Conservation (phyloP, 176 grass and related monocot genomes). For the Hsuehochloa calcarea region DNA sequence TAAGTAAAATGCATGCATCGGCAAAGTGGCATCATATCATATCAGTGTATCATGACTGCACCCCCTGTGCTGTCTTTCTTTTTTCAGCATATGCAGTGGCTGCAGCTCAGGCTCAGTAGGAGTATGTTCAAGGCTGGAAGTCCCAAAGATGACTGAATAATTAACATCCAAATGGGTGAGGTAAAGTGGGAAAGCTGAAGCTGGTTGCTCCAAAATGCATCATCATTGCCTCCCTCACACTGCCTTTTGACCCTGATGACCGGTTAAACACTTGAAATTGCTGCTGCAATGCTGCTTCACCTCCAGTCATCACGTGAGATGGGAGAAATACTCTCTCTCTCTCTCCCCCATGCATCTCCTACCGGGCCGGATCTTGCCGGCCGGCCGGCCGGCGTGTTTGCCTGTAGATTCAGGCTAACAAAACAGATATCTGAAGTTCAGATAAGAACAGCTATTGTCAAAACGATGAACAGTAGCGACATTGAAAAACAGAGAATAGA, state of each 20-base stretch:
- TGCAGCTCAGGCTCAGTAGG: background rate
- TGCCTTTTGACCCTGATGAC: slow-evolving; percentile 33
- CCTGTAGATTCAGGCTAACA: no score
- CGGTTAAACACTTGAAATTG: slow-evolving; percentile 19
- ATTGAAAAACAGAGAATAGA: no score
- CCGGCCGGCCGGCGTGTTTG: background rate
- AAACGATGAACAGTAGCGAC: no score
- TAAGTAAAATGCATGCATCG: background rate
- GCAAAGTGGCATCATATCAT: slow-evolving; percentile 21
- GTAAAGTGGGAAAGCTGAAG: slow-evolving; percentile 36
- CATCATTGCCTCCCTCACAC: slow-evolving; percentile 32
- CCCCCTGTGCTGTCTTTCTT: background rate
- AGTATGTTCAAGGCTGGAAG: slow-evolving; percentile 3
- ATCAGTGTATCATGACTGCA: background rate
- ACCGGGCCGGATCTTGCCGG: background rate
- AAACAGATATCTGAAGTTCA: no score
- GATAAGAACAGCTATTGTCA: no score
- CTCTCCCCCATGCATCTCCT: background rate
- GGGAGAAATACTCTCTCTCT: background rate
- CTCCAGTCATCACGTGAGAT: background rate
- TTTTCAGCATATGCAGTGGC: background rate
- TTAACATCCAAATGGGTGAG: slow-evolving; percentile 18
- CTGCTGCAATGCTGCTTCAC: background rate
- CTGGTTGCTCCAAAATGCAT: slow-evolving; percentile 32
- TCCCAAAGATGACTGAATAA: slow-evolving; percentile 22